Percentiles rank a stretch among this genome's conserved stretches.
Evolutionary conservation across 805 yeast species (phyloP).

Genomic region (Ogataea henricii): DNA sequence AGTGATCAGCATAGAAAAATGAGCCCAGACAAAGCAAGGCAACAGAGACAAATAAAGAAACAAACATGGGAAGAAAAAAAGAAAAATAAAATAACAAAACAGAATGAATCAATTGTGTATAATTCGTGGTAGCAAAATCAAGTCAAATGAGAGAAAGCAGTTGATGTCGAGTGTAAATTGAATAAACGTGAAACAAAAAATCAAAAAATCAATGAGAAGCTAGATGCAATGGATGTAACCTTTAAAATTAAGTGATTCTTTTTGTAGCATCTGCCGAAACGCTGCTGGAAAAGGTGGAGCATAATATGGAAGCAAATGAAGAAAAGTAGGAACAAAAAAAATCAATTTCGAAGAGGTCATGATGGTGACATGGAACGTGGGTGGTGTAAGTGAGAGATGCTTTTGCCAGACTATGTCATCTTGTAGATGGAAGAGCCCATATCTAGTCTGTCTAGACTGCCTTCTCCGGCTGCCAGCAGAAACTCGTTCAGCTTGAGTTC

Average conservation of each 20-base stretch:
- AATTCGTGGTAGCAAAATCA: slow-evolving; percentile 3
- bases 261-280: slow-evolving; percentile 1
- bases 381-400: not conserved
- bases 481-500: slow-evolving; percentile 49
- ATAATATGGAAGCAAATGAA: slow-evolving; percentile 1
- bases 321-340: not conserved
- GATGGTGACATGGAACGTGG: not conserved
- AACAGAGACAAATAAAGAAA: not conserved
- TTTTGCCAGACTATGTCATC: slow-evolving; percentile 31
- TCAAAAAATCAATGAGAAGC: slow-evolving; percentile 5
- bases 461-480: slow-evolving; percentile 57
- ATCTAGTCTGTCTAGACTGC: slow-evolving; percentile 54
- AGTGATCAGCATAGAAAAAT: slow-evolving; percentile 4
- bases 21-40: not conserved
- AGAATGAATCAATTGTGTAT: slow-evolving; percentile 6
- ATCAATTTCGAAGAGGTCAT: not conserved
- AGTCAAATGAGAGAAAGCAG: slow-evolving; percentile 4
- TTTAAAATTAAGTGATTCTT: slow-evolving; percentile 2
- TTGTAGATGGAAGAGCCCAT: slow-evolving; percentile 43
- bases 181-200: slow-evolving; percentile 2
- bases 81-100: slow-evolving; percentile 4
- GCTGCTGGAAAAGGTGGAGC: not conserved
- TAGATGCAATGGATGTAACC: slow-evolving; percentile 9
- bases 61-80: slow-evolving; percentile 1
- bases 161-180: slow-evolving; percentile 7